Evolutionary conservation across 192 early-diverging fungal genomes (phyloP).

Genomic region (Powellomyces hirtus): DNA sequence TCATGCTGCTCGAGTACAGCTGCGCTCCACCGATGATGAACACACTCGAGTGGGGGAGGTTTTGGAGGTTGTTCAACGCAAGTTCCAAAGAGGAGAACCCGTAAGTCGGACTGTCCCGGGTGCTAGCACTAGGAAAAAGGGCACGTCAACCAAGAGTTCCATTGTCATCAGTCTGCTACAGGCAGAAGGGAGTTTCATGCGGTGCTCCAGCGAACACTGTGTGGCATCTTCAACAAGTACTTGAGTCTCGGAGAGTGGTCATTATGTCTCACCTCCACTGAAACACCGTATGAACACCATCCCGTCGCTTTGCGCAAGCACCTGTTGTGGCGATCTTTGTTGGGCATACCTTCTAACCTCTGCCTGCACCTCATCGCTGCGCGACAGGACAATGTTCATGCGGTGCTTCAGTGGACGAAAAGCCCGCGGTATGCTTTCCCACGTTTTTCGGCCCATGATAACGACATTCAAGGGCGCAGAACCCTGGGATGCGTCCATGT

Average conservation of each 20-base stretch:
- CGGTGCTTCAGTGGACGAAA: constrained; percentile 74
- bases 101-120: not conserved
- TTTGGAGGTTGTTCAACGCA: constrained; percentile 55
- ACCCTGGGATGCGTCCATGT: too few relatives aligned
- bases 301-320: constrained; percentile 67
- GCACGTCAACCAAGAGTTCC: too few relatives aligned
- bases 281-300: constrained; percentile 78
- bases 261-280: too few relatives aligned
- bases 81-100: constrained; percentile 47
- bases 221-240: too few relatives aligned
- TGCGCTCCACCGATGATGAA: constrained; percentile 81
- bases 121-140: too few relatives aligned
- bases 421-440: constrained; percentile 85
- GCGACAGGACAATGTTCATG: constrained; percentile 83
- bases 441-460: constrained; percentile 92
- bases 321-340: too few relatives aligned
- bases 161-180: too few relatives aligned
- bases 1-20: constrained; percentile 71
- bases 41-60: constrained; percentile 44
- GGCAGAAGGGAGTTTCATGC: too few relatives aligned
- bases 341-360: constrained; percentile 16
- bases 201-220: too few relatives aligned
- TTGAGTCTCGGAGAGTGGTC: too few relatives aligned
- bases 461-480: constrained; percentile 64
- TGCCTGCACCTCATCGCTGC: constrained; percentile 39